Conservation (phyloP, 2,329 filamentous ascomycete species). For the Fusarium nodosum region DNA sequence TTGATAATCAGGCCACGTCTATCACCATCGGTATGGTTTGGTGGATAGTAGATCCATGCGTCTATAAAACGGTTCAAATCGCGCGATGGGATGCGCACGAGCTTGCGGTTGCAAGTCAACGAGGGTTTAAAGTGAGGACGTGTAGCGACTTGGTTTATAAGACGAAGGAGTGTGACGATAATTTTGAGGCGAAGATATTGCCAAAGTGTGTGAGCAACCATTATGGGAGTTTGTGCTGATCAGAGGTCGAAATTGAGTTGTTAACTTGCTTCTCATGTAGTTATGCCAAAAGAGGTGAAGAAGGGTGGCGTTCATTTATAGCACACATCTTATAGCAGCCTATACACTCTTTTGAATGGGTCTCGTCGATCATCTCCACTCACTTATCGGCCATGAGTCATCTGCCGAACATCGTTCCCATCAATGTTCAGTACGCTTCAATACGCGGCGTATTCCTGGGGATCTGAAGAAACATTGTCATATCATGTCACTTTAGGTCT, state of each 20-base stretch:
- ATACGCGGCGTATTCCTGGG: not conserved
- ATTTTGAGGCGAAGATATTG: constrained; percentile 37
- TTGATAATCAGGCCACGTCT: constrained; percentile 52
- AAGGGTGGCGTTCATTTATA: not conserved
- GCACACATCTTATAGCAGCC: not conserved
- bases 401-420: not conserved
- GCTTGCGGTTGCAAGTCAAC: constrained; percentile 25
- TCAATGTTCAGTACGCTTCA: not conserved
- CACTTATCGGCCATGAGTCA: constrained; percentile 25
- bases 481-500: not conserved
- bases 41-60: constrained; percentile 49
- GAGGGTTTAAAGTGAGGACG: constrained; percentile 29
- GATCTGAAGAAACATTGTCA: not conserved
- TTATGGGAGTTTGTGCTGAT: not conserved
- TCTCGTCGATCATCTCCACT: not conserved
- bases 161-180: constrained; percentile 29
- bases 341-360: not conserved
- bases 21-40: not conserved
- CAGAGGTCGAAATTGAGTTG: accelerated
- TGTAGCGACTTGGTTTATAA: constrained; percentile 32
- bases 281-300: not conserved
- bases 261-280: not conserved
- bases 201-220: constrained; percentile 23
- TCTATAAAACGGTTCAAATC: constrained; percentile 47
- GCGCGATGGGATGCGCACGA: constrained; percentile 48